These are phyloP conservation scores for Penicillium sp. DNA, from an alignment of 2,329 filamentous ascomycete genomes.

Conservation along the genomic window DNA sequence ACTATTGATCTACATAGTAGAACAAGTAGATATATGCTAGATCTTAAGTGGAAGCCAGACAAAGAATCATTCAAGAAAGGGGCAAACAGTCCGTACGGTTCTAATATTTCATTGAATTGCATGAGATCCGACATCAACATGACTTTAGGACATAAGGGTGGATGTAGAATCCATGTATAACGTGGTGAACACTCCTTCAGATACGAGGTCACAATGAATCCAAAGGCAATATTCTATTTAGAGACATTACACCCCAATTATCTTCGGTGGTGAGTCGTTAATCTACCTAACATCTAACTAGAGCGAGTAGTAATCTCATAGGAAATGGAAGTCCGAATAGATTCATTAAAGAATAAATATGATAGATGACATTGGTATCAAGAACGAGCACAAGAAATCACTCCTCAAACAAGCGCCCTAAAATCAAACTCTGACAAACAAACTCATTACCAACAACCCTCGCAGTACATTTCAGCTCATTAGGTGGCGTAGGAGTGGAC, in stretches of 20 bases:
- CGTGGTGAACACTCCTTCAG: background rate
- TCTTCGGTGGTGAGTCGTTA: background rate
- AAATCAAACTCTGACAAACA: constrained; percentile 86
- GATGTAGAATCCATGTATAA: background rate
- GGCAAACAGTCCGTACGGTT: background rate
- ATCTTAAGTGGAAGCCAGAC: too few species aligned
- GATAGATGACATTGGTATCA: constrained; percentile 19
- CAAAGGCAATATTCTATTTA: background rate
- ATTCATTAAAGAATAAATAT: background rate
- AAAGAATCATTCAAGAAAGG: too few species aligned
- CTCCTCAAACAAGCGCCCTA: constrained; percentile 72
- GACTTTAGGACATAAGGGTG: background rate
- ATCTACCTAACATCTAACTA: background rate
- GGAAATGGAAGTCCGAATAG: background rate
- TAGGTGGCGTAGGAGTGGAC: constrained; percentile 18
- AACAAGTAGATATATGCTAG: too few species aligned
- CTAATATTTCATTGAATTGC: background rate
- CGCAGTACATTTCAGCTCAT: constrained; percentile 47
- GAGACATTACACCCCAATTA: too few species aligned
- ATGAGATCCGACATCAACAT: background rate
- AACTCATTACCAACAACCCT: constrained; percentile 78
- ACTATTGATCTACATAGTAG: too few species aligned
- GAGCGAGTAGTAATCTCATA: background rate
- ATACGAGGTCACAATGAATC: background rate
- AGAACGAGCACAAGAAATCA: constrained; percentile 14